phyloP scores from a whole-genome alignment of 805 yeast species.

The Candida hungchunana region DNA sequence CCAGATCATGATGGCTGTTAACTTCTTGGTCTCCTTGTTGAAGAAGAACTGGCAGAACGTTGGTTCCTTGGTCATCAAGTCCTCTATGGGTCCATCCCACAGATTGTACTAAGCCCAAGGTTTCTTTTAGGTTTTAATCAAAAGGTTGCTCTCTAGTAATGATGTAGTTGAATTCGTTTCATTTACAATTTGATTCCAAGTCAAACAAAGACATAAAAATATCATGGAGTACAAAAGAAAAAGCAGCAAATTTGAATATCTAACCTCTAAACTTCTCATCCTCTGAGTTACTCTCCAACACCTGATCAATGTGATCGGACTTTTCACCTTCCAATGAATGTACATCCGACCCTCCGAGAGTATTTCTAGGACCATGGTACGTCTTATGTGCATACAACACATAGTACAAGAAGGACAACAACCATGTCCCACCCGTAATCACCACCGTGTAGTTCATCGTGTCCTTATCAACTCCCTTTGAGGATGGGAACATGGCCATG shows the following conservation, averaged over 20 bases:
- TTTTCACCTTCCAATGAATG: constrained; percentile 1
- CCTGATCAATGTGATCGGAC: constrained; percentile 2
- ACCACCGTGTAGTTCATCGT: constrained; percentile 73
- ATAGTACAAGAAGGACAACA: constrained; percentile 50
- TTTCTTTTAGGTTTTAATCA: too few species aligned
- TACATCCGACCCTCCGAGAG: background rate
- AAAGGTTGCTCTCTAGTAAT: too few species aligned
- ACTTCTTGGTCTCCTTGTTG: constrained; percentile 98
- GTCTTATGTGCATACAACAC: constrained; percentile 46
- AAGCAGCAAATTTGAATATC: too few species aligned
- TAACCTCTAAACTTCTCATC: constrained; percentile 3
- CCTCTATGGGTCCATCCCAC: constrained; percentile 99
- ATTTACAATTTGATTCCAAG: too few species aligned
- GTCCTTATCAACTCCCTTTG: constrained; percentile 31
- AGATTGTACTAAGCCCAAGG: constrained; percentile 81
- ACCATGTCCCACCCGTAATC: constrained; percentile 62
- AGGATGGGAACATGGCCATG: constrained; percentile 57
- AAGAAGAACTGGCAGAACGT: constrained; percentile 99
- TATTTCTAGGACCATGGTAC: constrained; percentile 50
- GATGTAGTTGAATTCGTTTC: too few species aligned
- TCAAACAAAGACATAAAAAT: too few species aligned
- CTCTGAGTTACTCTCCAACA: constrained; percentile 1
- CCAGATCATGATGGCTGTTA: constrained; percentile 97
- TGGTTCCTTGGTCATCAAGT: constrained; percentile 98
- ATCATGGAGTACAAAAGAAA: too few species aligned